Evolutionary conservation across 2,329 filamentous ascomycete genomes (phyloP).

Genomic region (Teratosphaeria gauchensis): DNA sequence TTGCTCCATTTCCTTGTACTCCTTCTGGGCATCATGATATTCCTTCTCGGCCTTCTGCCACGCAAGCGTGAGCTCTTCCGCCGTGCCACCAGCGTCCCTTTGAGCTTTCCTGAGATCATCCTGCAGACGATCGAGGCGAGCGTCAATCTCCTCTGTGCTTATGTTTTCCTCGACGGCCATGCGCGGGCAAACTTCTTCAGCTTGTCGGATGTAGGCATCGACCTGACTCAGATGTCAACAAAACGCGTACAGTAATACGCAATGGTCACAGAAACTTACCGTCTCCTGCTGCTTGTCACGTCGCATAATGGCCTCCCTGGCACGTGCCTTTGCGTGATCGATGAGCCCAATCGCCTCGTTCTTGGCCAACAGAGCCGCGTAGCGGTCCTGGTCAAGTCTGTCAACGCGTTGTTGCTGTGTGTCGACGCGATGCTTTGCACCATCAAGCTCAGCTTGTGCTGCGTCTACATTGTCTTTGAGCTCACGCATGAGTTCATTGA

Average conservation of each 20-base stretch:
- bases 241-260: not conserved
- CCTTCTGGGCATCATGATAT: constrained; percentile 12
- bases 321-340: constrained; percentile 23
- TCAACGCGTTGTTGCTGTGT: constrained; percentile 25
- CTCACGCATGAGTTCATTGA: constrained; percentile 27
- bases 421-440: constrained; percentile 12
- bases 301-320: constrained; percentile 18
- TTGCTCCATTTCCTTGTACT: constrained; percentile 14
- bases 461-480: constrained; percentile 26
- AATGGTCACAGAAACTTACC: not conserved
- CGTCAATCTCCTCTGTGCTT: constrained; percentile 24
- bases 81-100: constrained; percentile 19
- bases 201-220: constrained; percentile 12
- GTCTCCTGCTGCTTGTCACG: constrained; percentile 18
- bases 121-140: constrained; percentile 21
- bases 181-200: constrained; percentile 19
- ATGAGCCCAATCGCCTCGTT: constrained; percentile 31
- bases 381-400: constrained; percentile 24
- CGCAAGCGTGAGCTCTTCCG: constrained; percentile 19
- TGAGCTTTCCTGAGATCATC: constrained; percentile 22
- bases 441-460: constrained; percentile 19
- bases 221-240: constrained; percentile 9
- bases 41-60: constrained; percentile 22
- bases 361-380: constrained; percentile 31
- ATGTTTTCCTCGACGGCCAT: constrained; percentile 22